Conservation (phyloP, 2,329 filamentous ascomycete species). For the Phaeosphaeria sp. region DNA sequence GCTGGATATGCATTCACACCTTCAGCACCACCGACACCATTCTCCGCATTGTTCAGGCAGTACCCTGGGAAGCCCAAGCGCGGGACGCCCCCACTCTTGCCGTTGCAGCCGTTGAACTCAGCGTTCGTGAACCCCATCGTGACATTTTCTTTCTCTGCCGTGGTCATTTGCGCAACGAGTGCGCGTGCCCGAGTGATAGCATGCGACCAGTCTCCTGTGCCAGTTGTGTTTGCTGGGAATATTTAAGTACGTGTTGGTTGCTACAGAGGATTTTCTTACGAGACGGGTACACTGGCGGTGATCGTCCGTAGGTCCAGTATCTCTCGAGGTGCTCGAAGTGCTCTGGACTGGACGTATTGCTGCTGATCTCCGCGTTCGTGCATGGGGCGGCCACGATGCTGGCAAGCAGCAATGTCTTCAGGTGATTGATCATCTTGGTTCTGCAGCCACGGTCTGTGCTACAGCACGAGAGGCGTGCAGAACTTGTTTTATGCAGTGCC, state of each 20-base stretch:
- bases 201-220: slow-evolving; percentile 8
- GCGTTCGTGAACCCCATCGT: slow-evolving; percentile 28
- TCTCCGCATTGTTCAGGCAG: slow-evolving; percentile 38
- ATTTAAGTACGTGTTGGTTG: neutral
- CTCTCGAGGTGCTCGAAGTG: neutral
- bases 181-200: slow-evolving; percentile 36
- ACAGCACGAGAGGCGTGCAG: too few species aligned
- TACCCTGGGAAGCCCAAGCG: slow-evolving; percentile 41
- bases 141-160: slow-evolving; percentile 49
- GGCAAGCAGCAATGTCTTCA: neutral
- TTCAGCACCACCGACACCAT: slow-evolving; percentile 19
- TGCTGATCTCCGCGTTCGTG: neutral
- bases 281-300: slow-evolving; percentile 8
- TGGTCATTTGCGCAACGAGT: slow-evolving; percentile 44
- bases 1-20: slow-evolving; percentile 17
- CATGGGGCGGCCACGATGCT: neutral
- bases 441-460: too few species aligned
- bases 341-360: neutral
- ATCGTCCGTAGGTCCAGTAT: slow-evolving; percentile 5
- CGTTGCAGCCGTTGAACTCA: slow-evolving; percentile 16
- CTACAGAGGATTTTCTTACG: neutral
- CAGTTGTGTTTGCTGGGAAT: neutral
- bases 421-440: neutral
- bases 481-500: too few species aligned
- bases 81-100: slow-evolving; percentile 28